These are phyloP conservation scores for Dictyostelium firmibasis DNA, from an alignment of 78 protist genomes.

Conservation along the genomic window DNA sequence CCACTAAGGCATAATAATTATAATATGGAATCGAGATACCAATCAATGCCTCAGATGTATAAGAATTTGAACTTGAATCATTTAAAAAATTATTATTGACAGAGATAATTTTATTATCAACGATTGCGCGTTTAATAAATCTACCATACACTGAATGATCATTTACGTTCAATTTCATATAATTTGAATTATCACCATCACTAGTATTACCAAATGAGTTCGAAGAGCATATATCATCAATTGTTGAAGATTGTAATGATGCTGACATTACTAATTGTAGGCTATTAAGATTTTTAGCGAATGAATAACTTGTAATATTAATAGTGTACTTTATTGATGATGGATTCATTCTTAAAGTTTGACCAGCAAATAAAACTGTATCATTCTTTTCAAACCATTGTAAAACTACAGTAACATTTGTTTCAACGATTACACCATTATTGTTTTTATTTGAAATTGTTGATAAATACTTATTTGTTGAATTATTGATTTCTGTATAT, in stretches of 20 bases:
- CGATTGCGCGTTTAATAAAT: neutral
- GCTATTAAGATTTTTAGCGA: neutral
- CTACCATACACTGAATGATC: constrained; percentile 9
- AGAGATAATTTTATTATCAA: neutral
- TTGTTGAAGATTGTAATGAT: neutral
- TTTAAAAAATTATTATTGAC: neutral
- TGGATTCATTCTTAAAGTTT: constrained; percentile 20
- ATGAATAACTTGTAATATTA: neutral
- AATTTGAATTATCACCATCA: neutral
- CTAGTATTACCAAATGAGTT: neutral
- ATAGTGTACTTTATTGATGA: constrained; percentile 36
- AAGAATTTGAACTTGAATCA: neutral
- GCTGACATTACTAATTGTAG: constrained; percentile 35
- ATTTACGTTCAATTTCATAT: neutral
- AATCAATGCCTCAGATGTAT: neutral
- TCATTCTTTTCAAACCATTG: neutral
- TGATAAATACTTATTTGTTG: neutral
- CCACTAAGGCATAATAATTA: neutral
- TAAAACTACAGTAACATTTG: neutral
- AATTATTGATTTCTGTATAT: neutral
- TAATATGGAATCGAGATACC: constrained; percentile 12
- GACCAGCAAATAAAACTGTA: neutral
- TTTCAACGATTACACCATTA: neutral
- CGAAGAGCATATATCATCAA: neutral
- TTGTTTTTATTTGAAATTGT: neutral